Conservation (phyloP, 2,329 filamentous ascomycete species). For the Trichoderma atroviride region DNA sequence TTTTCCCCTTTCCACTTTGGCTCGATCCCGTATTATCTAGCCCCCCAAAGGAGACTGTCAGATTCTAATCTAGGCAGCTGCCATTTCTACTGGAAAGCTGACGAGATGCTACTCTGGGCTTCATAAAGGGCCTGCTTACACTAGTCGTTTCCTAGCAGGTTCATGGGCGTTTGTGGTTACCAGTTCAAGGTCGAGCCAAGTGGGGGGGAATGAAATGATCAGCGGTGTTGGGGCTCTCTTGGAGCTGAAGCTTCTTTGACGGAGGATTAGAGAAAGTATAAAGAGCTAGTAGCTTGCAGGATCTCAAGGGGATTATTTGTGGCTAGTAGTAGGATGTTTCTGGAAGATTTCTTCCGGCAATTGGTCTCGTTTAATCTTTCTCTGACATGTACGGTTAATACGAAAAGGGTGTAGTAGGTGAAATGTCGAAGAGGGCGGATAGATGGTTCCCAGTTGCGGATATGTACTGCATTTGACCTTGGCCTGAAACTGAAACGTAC, state of each 20-base stretch:
- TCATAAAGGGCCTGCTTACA: background rate
- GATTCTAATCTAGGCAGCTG: conserved; percentile 6
- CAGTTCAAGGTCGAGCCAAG: background rate
- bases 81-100: background rate
- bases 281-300: background rate
- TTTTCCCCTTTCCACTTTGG: background rate
- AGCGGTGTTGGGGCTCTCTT: conserved; percentile 3
- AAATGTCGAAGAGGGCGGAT: background rate
- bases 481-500: background rate
- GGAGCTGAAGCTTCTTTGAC: background rate
- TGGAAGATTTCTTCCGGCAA: background rate
- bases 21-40: background rate
- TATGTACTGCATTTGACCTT: background rate
- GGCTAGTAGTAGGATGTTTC: background rate
- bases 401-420: background rate
- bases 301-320: background rate
- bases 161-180: background rate
- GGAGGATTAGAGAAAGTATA: background rate
- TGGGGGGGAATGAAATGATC: background rate
- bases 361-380: background rate
- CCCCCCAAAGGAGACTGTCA: background rate
- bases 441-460: background rate
- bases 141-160: background rate
- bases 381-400: background rate
- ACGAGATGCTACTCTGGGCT: conserved; percentile 5